phyloP scores from a whole-genome alignment of 2,329 filamentous ascomycete species.

The Geosmithia putterillii region DNA sequence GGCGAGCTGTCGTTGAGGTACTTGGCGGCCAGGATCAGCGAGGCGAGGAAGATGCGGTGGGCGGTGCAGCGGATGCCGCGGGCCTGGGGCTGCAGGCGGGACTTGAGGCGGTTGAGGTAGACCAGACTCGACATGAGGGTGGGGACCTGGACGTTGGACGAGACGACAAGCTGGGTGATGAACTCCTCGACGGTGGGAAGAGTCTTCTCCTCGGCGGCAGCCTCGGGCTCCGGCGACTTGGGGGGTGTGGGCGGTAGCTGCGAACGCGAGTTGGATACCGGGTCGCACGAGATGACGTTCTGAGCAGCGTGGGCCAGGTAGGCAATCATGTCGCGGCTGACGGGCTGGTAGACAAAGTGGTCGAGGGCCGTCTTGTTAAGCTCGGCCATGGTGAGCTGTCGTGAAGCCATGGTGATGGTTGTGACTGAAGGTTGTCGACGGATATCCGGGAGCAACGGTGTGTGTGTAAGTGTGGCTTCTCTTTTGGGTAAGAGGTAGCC shows the following conservation, averaged over 20 bases:
- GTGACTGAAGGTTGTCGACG: neutral
- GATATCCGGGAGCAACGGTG: neutral
- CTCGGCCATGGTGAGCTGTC: constrained; percentile 35
- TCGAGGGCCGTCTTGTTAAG: constrained; percentile 66
- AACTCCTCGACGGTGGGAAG: constrained; percentile 81
- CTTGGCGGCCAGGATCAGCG: constrained; percentile 81
- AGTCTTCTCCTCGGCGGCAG: constrained; percentile 28
- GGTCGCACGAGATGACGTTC: constrained; percentile 72
- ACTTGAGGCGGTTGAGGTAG: constrained; percentile 76
- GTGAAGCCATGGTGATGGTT: constrained; percentile 34
- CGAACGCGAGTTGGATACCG: constrained; percentile 17
- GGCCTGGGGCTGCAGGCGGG: constrained; percentile 80
- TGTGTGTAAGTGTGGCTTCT: constrained; percentile 1
- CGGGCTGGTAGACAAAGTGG: constrained; percentile 67
- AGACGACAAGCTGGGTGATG: constrained; percentile 80
- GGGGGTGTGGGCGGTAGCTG: constrained; percentile 36
- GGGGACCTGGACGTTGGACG: constrained; percentile 92
- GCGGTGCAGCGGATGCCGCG: constrained; percentile 95
- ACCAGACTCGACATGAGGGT: constrained; percentile 96
- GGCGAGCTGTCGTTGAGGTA: constrained; percentile 97
- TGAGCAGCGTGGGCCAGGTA: constrained; percentile 64
- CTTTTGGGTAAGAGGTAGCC: neutral
- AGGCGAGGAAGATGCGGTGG: constrained; percentile 91
- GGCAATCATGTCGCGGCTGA: constrained; percentile 63
- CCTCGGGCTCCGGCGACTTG: constrained; percentile 30